A percentile compares a stretch with the other conserved stretches of the same genome.
Conservation (phyloP, 441 rosid species). For the Syzygium malaccense region DNA sequence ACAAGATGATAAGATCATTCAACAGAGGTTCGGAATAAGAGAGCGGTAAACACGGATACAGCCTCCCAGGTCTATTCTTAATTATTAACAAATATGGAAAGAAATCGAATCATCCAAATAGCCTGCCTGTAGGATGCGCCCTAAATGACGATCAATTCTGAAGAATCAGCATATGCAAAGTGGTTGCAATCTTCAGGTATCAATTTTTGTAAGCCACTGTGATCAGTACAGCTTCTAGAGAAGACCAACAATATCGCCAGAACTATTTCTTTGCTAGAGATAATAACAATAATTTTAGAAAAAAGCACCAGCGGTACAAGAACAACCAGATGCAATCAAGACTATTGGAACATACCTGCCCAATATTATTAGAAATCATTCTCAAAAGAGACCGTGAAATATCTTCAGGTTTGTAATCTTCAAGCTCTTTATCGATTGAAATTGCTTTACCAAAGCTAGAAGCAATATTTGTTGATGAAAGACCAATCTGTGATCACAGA, state of each 20-base stretch:
- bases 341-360: slow-evolving; percentile 52
- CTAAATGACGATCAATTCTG: not conserved
- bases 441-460: slow-evolving; percentile 98
- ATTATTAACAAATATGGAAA: not conserved
- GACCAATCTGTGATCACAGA: slow-evolving; percentile 60
- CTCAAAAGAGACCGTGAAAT: slow-evolving; percentile 93
- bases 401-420: slow-evolving; percentile 93
- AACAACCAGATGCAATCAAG: not conserved
- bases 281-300: not conserved
- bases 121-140: not conserved
- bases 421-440: slow-evolving; percentile 83
- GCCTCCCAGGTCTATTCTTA: not conserved
- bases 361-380: slow-evolving; percentile 98
- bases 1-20: not conserved
- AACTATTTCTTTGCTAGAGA: not conserved
- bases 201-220: not conserved
- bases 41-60: not conserved
- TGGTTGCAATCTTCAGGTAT: not conserved
- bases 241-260: not conserved
- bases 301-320: not conserved
- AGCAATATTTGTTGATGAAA: slow-evolving; percentile 95
- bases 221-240: not conserved
- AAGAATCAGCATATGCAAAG: not conserved
- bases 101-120: not conserved
- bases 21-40: not conserved